These are phyloP conservation scores for Rhizoctonia solani DNA, from an alignment of 1,284 basidiomycete species.

Conservation along the genomic window DNA sequence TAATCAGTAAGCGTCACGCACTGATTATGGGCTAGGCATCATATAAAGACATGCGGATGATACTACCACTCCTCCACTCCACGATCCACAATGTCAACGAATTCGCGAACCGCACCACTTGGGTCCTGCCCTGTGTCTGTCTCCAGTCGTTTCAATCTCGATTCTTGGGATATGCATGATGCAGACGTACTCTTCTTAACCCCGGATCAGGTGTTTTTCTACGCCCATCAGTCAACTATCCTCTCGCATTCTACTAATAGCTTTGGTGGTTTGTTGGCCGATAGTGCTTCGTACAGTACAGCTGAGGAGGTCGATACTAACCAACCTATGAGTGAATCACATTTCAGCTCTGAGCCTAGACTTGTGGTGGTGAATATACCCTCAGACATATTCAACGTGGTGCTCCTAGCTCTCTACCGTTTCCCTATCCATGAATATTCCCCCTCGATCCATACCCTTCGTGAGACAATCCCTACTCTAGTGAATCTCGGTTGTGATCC, in stretches of 20 bases:
- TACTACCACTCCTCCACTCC: no score
- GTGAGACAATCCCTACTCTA: conserved; percentile 19
- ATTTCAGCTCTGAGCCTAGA: not conserved
- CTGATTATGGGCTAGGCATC: no score
- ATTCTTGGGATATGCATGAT: conserved; percentile 7
- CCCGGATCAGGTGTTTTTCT: conserved; percentile 75
- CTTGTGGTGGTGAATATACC: conserved; percentile 26
- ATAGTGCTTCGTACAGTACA: not conserved
- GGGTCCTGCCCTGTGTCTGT: not conserved
- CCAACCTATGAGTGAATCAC: not conserved
- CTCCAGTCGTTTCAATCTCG: conserved; percentile 10
- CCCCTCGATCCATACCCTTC: conserved; percentile 29
- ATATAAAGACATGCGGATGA: no score
- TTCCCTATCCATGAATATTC: conserved; percentile 12
- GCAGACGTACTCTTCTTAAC: conserved; percentile 67
- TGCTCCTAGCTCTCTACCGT: conserved; percentile 36
- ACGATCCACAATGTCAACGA: not conserved
- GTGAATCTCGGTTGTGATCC: conserved; percentile 21
- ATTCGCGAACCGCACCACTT: not conserved
- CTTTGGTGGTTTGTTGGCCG: conserved; percentile 54
- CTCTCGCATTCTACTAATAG: conserved; percentile 57
- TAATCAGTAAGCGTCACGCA: no score
- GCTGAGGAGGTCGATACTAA: conserved; percentile 19
- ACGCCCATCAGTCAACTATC: conserved; percentile 59
- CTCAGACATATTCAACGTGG: conserved; percentile 34